Percentiles rank a stretch among this genome's conserved stretches.
Evolutionary conservation across 2,329 filamentous ascomycete species (phyloP).

Genomic region (Colletotrichum liaoningense): DNA sequence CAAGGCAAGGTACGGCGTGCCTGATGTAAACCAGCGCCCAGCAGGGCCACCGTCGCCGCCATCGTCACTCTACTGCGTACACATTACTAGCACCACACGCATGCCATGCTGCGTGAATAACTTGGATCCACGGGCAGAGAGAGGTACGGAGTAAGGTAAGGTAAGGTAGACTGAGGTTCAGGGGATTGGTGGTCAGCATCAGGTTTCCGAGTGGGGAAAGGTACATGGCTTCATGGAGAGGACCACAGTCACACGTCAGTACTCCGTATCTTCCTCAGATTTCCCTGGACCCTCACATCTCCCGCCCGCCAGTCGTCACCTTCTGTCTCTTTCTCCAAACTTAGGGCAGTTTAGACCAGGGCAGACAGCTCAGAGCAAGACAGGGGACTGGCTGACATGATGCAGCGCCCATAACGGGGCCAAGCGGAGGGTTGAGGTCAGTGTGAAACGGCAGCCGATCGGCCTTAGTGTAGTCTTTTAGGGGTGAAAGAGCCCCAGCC

Average conservation of each 20-base stretch:
- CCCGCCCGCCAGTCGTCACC: not conserved
- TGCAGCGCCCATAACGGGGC: conserved; percentile 27
- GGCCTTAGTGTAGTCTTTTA: conserved; percentile 17
- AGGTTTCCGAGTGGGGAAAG: conserved; percentile 20
- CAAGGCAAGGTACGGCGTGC: not conserved
- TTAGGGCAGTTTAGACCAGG: conserved; percentile 7
- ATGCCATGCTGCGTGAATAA: not conserved
- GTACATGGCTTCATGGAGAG: conserved; percentile 19
- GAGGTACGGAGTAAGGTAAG: no score
- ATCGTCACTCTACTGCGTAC: not conserved
- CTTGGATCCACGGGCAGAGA: no score
- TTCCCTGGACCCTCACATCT: not conserved
- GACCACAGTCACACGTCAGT: conserved; percentile 2
- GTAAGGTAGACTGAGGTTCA: not conserved
- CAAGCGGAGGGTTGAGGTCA: conserved; percentile 33
- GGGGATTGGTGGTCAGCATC: conserved; percentile 7
- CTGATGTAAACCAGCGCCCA: not conserved
- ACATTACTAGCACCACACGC: not conserved
- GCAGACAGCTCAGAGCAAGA: not conserved
- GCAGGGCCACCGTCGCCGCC: conserved; percentile 6
- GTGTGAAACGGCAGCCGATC: conserved; percentile 35
- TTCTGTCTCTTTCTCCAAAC: not conserved
- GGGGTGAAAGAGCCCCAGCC: conserved; percentile 1
- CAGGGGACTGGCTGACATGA: conserved; percentile 32
- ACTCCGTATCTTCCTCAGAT: not conserved